Conservation (phyloP, 768 basidiomycete genomes). For the Russula ochroleuca region DNA sequence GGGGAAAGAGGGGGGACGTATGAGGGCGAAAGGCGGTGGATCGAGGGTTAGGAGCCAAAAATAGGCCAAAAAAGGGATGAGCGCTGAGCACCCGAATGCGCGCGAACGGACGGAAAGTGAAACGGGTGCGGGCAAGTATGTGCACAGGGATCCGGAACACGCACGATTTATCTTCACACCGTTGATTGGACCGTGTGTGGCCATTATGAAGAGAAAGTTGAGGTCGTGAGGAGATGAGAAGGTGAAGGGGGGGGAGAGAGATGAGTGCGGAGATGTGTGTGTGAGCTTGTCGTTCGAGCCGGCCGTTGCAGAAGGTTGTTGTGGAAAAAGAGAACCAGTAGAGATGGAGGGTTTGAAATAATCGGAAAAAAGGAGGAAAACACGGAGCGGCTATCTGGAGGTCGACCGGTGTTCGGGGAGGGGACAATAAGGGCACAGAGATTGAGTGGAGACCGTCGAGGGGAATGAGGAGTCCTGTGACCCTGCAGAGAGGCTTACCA, state of each 20-base stretch:
- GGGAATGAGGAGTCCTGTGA: constrained; percentile 19
- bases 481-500: constrained; percentile 19
- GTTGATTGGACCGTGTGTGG: constrained; percentile 74
- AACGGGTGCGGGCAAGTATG: constrained; percentile 18
- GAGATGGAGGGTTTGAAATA: neutral
- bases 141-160: constrained; percentile 35
- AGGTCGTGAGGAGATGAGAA: constrained; percentile 4
- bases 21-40: constrained; percentile 7
- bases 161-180: constrained; percentile 78
- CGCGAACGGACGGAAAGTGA: constrained; percentile 25
- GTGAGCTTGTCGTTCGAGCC: constrained; percentile 13
- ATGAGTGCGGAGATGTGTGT: constrained; percentile 18
- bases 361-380: constrained; percentile 12
- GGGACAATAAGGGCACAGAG: constrained; percentile 18
- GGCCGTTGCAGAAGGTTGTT: constrained; percentile 10
- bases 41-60: constrained; percentile 13
- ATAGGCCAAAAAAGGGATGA: constrained; percentile 28
- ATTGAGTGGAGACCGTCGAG: constrained; percentile 22
- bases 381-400: constrained; percentile 15
- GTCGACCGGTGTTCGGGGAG: constrained; percentile 12
- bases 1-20: neutral
- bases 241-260: neutral
- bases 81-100: constrained; percentile 35
- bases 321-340: neutral
- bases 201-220: constrained; percentile 39